These are phyloP conservation scores for Cryphonectria nitschkei DNA, from an alignment of 2,329 filamentous ascomycete species.

Conservation along the genomic window DNA sequence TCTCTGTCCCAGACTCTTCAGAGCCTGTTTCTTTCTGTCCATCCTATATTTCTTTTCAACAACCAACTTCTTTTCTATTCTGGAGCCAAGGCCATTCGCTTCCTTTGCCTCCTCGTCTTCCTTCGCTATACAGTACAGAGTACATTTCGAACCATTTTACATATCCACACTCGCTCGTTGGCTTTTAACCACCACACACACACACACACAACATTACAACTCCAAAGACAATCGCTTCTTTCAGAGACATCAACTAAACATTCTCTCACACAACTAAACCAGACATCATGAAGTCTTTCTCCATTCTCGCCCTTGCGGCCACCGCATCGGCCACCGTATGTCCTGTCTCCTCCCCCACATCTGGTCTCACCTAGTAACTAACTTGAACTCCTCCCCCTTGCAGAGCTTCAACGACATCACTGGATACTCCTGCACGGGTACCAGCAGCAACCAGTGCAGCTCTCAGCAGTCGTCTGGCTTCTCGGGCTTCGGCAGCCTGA, in stretches of 20 bases:
- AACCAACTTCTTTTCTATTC: conserved; percentile 40
- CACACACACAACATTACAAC: conserved; percentile 3
- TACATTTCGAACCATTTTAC: conserved; percentile 20
- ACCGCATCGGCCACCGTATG: conserved; percentile 53
- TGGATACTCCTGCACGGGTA: conserved; percentile 68
- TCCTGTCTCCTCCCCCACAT: conserved; percentile 9
- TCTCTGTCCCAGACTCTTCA: not conserved
- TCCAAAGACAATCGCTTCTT: conserved; percentile 18
- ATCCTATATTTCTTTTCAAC: conserved; percentile 29
- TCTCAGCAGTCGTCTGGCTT: conserved; percentile 65
- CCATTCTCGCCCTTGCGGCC: conserved; percentile 56
- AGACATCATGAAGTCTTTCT: conserved; percentile 56
- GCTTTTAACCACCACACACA: conserved; percentile 1
- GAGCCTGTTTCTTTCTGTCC: conserved; percentile 17
- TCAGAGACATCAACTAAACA: not conserved
- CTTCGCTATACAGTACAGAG: conserved; percentile 31
- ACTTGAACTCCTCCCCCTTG: conserved; percentile 26
- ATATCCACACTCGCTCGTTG: conserved; percentile 23
- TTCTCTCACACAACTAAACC: conserved; percentile 20
- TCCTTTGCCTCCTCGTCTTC: conserved; percentile 49
- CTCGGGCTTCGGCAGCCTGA: conserved; percentile 63
- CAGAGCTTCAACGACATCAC: conserved; percentile 38
- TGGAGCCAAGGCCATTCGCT: conserved; percentile 61
- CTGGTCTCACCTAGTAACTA: not conserved
- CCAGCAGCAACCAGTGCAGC: conserved; percentile 78